A percentile compares a stretch with the other conserved stretches of the same genome.
phyloP scores from a whole-genome alignment of 352 stramenopile species.

The Pythium sukuiense region DNA sequence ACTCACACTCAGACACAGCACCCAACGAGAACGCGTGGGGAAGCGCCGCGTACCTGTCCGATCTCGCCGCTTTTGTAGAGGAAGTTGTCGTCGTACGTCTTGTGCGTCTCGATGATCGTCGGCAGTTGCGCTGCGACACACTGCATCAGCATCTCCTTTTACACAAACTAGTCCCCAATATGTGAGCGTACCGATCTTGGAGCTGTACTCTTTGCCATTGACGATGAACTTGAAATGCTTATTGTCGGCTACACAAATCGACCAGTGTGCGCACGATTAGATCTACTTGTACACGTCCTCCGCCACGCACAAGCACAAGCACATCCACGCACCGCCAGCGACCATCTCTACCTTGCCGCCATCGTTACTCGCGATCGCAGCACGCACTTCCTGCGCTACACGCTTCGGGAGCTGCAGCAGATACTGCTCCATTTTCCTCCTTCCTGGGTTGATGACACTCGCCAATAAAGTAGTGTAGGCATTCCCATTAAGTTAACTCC shows the following conservation, averaged over 20 bases:
- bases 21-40: not conserved
- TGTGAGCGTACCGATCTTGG: constrained; percentile 66
- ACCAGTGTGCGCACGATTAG: not conserved
- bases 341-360: constrained; percentile 73
- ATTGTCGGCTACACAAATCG: constrained; percentile 62
- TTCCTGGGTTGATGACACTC: not conserved
- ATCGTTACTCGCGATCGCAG: constrained; percentile 61
- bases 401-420: constrained; percentile 85
- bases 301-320: not conserved
- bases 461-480: not conserved
- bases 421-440: constrained; percentile 77
- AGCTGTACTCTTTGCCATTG: constrained; percentile 73
- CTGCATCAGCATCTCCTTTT: constrained; percentile 3
- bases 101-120: constrained; percentile 86
- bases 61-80: constrained; percentile 90
- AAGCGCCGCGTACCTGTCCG: constrained; percentile 49
- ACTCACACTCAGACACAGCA: not conserved
- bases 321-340: constrained; percentile 51
- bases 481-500: not conserved
- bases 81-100: constrained; percentile 89
- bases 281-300: not conserved
- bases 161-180: not conserved
- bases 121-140: constrained; percentile 66
- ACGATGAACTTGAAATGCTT: constrained; percentile 82
- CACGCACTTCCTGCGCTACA: constrained; percentile 69